Conservation (phyloP, 2,329 filamentous ascomycete genomes). For the Anisogramma anomala region DNA sequence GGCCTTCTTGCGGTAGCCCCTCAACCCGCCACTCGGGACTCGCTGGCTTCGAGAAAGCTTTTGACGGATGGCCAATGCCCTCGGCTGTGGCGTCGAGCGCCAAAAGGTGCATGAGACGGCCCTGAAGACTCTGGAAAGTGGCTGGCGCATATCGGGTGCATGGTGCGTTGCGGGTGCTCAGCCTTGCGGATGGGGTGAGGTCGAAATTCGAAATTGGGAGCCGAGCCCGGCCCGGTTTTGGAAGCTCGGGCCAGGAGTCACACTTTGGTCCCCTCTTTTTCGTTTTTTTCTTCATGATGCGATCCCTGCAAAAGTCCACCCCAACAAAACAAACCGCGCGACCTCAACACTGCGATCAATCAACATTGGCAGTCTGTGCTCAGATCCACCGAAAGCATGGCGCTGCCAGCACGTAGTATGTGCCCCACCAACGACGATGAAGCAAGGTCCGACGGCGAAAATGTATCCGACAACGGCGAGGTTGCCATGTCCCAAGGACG, state of each 20-base stretch:
- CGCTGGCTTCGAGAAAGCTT: neutral
- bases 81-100: neutral
- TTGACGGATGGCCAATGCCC: neutral
- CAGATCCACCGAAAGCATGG: neutral
- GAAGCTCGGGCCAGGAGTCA: too few species aligned
- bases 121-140: slow-evolving; percentile 3
- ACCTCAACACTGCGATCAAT: neutral
- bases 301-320: slow-evolving; percentile 1
- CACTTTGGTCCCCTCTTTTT: too few species aligned
- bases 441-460: neutral
- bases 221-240: slow-evolving; percentile 1
- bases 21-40: neutral
- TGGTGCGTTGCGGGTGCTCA: too few species aligned
- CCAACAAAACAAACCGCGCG: neutral
- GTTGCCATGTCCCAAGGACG: neutral
- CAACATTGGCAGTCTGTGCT: too few species aligned
- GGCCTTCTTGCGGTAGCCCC: slow-evolving; percentile 7
- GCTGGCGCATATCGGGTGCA: slow-evolving; percentile 12
- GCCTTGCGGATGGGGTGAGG: slow-evolving; percentile 9
- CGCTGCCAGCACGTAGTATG: too few species aligned
- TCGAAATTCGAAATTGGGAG: slow-evolving; percentile 4
- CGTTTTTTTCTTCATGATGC: neutral
- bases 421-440: neutral
- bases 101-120: neutral
- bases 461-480: too few species aligned